Evolutionary conservation across 1,284 basidiomycete genomes (phyloP).

Genomic region (Cryptococcus sp.): DNA sequence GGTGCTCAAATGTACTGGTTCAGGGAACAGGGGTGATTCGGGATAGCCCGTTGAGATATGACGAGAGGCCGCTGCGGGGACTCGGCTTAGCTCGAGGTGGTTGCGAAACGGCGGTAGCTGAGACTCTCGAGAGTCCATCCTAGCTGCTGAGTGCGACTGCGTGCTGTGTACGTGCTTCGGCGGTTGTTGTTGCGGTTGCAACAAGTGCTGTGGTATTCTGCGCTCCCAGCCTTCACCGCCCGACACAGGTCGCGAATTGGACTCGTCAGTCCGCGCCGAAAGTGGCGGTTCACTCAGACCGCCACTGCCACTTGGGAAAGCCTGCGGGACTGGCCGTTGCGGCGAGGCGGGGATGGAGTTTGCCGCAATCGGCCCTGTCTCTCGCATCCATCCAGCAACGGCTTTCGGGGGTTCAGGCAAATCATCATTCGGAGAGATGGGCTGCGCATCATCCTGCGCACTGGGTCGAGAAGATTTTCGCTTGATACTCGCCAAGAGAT

Average conservation of each 20-base stretch:
- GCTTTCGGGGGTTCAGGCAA: constrained; percentile 13
- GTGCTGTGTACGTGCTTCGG: constrained; percentile 5
- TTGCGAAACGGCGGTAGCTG: constrained; percentile 7
- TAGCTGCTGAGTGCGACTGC: neutral
- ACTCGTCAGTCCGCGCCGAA: constrained; percentile 11
- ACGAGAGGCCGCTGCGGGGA: constrained; percentile 7
- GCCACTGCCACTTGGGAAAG: constrained; percentile 2
- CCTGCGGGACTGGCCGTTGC: constrained; percentile 1
- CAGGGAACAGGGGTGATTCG: constrained; percentile 32
- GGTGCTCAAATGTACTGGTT: constrained; percentile 14
- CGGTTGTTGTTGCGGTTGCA: constrained; percentile 1
- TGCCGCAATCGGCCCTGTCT: neutral
- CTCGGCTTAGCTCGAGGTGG: constrained; percentile 20
- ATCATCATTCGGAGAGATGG: constrained; percentile 34
- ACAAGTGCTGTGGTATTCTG: constrained; percentile 1
- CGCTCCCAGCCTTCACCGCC: constrained; percentile 12
- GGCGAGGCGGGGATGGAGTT: neutral
- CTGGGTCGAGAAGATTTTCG: constrained; percentile 45
- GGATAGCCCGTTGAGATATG: constrained; percentile 13
- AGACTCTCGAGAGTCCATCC: neutral
- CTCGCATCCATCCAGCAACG: constrained; percentile 42
- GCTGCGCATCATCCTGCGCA: constrained; percentile 19
- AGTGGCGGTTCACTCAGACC: constrained; percentile 5
- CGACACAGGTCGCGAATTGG: constrained; percentile 3
- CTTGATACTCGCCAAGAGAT: constrained; percentile 52